Evolutionary conservation across 176 grass and related monocot species (phyloP).

Genomic region (Aegilops tauschii): DNA sequence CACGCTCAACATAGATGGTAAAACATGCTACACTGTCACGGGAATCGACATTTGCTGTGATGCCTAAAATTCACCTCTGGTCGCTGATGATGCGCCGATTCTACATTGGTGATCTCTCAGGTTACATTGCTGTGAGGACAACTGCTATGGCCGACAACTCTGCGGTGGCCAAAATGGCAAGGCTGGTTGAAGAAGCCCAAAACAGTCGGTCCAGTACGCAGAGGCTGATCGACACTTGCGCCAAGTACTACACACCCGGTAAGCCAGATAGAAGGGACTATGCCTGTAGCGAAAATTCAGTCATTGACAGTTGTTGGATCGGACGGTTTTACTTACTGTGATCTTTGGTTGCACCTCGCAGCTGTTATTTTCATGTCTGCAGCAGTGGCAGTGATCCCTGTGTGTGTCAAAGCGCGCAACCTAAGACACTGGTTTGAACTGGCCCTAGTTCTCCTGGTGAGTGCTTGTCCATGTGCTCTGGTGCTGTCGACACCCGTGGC

Average conservation of each 20-base stretch:
- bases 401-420: conserved; percentile 37
- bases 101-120: conserved; percentile 40
- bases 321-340: conserved; percentile 15
- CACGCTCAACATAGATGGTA: conserved; percentile 93
- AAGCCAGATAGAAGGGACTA: conserved; percentile 7
- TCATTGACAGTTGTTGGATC: background rate
- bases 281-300: background rate
- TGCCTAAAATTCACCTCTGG: background rate
- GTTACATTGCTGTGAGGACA: conserved; percentile 92
- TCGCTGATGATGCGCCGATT: background rate
- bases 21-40: background rate
- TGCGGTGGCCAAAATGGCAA: conserved; percentile 87
- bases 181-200: conserved; percentile 95
- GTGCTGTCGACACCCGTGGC: conserved; percentile 88
- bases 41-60: background rate
- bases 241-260: conserved; percentile 95
- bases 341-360: conserved; percentile 48
- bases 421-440: conserved; percentile 60
- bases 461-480: conserved; percentile 87
- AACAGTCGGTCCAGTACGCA: conserved; percentile 76
- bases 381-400: conserved; percentile 65
- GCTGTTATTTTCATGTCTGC: conserved; percentile 68
- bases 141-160: conserved; percentile 80
- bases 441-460: conserved; percentile 86
- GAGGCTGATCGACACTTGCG: conserved; percentile 81